Percentiles rank a stretch among this genome's conserved stretches.
Conservation (phyloP, 2,329 filamentous ascomycete genomes). For the Microdochium paspali region DNA sequence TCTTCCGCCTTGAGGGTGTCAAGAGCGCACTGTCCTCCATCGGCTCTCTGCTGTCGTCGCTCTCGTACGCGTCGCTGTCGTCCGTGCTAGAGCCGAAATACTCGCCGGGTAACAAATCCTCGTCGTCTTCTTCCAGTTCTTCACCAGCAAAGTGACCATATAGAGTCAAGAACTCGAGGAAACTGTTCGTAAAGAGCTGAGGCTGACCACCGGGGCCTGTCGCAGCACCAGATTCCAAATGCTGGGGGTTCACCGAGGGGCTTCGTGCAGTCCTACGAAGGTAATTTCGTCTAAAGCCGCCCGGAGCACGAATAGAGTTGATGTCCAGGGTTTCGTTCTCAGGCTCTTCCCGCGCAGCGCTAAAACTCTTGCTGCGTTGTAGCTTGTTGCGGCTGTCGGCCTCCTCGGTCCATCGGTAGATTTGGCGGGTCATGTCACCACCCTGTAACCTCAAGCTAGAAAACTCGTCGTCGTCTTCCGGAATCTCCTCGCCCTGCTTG, state of each 20-base stretch:
- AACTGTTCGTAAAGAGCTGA: constrained; percentile 77
- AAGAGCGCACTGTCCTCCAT: constrained; percentile 83
- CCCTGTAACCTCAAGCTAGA: constrained; percentile 89
- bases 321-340: constrained; percentile 79
- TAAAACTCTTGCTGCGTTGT: constrained; percentile 83
- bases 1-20: constrained; percentile 62
- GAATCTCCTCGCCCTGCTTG: constrained; percentile 35
- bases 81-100: constrained; percentile 79
- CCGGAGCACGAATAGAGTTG: constrained; percentile 82
- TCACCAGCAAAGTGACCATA: constrained; percentile 98
- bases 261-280: constrained; percentile 66
- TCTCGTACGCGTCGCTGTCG: constrained; percentile 50
- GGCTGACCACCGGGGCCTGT: constrained; percentile 32
- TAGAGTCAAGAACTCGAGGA: constrained; percentile 88
- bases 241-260: constrained; percentile 33
- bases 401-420: constrained; percentile 95
- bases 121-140: constrained; percentile 92
- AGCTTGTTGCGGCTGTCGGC: constrained; percentile 60
- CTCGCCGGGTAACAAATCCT: constrained; percentile 76
- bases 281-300: constrained; percentile 87
- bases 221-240: constrained; percentile 25
- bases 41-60: constrained; percentile 64
- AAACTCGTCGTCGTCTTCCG: constrained; percentile 66
- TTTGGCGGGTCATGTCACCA: constrained; percentile 86
- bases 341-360: constrained; percentile 64